Base-by-base conservation (phyloP, 768 basidiomycete species). In the Amylocystis lapponica region DNA sequence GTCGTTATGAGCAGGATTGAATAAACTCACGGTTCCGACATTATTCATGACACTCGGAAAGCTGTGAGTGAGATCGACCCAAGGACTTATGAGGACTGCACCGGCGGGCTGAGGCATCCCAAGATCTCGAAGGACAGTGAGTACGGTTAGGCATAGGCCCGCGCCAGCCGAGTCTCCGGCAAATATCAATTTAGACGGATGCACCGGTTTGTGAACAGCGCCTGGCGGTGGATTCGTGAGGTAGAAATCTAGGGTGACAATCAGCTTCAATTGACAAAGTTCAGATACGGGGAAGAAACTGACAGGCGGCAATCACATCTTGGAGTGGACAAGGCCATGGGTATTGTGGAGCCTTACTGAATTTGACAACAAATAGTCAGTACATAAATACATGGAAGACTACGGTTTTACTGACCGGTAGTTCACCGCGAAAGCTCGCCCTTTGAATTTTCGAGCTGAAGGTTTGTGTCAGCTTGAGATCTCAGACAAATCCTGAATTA, bases 11-110 rank as follows among this genome's bases (percentile, higher is more conserved):
- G n/a, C 16, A 23, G n/a, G n/a, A 6, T 29, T 27, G 20, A 16
- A 21, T 3, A 29, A 8, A 60, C 71, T 35, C 43, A 80, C 86
- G 9, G 82, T 82, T 5, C 65, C 65, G 0, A 72, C 73, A 55
- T 91, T 88, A 33, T 72, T 51, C 66, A 86, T 72, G 29, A 87
- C 78, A 51, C 79, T 82, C 0, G 85, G 83, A 57, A 93, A 88
- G 39, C 78, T 83, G 54, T 91, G 88, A 0, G 86, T 90, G n/a
- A 93, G 66, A 58, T 91, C 87, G 11, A 83, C 78, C 81, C 88
- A 90, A 2, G 88, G 88, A 44, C 80, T 83, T 50, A 90, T 85
- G 19, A 90, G 66, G 3, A 86, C 77, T 0, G 81, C 85, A 2
- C 86, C 89, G 1, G 85, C 80, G 3, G 88, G 86, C 54, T 78